Base-by-base conservation (phyloP, 2,329 filamentous ascomycete species). In the Fusarium redolens region DNA sequence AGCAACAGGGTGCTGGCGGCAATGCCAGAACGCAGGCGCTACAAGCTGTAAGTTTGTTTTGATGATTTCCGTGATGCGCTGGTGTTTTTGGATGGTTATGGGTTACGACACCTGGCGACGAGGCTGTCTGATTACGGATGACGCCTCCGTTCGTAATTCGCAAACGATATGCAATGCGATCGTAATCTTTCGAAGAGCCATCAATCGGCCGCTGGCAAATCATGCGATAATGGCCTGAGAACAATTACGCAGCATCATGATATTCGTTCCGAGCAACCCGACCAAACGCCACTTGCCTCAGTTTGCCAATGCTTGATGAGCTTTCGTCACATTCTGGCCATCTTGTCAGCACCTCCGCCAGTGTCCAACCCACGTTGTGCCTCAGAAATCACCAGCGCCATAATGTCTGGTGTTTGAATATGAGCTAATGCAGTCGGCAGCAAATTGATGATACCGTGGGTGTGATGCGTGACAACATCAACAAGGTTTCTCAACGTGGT, bases 401-500 rank as follows among this genome's bases (percentile, higher is more conserved):
- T 30, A 30, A 43, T 48, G 20, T 25, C 13, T 18, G 33, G 15
- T 54, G 12, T 33, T 33, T 17, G 20, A 15, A 40, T 20, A 30
- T 50, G 40, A 55, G 65, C 76, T 79, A 64, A 76, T 68, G 55
- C 56, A 47, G 38, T 65, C 37, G 47, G 33, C 82, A 99, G 96
- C 93, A 98, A 97, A 97, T 99, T 84, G 93, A 98, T 83, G 93
- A 95, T 81, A 97, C 96, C 57, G 94, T 98, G 79, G 92, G 92
- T 81, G 93, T 96, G 76, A 98, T 99, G 96, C 91, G 93, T 79
- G 92, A 97, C 83, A 99, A 99, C 86, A 97, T 99, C 88, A 95
- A 95, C 87, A 97, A 96, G 85, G 94, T 97, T 71, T 95, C 93
- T 47, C 92, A 98, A 84, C 95, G 96, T 88, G 96, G 96, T 81